Percentiles rank a stretch among this genome's conserved stretches.
Evolutionary conservation across 345 rosid genomes (phyloP).

Genomic region (Salix brachista): DNA sequence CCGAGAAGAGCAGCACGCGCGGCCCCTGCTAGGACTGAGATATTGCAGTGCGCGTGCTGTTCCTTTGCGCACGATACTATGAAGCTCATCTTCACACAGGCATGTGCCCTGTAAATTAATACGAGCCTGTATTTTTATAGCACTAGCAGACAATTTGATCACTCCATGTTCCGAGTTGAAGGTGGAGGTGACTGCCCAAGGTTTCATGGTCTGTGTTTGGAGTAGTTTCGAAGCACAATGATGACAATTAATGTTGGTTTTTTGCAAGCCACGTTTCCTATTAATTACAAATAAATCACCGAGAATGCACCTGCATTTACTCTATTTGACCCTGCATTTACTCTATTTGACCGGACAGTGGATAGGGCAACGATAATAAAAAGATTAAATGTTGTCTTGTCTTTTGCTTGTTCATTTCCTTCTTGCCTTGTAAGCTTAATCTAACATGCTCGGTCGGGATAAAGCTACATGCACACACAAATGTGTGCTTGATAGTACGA

Average conservation of each 20-base stretch:
- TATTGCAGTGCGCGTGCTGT: constrained; percentile 50
- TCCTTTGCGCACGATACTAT: constrained; percentile 45
- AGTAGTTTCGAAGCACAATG: constrained; percentile 25
- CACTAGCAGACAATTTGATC: background rate
- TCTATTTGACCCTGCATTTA: background rate
- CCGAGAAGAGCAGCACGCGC: background rate
- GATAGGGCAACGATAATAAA: background rate
- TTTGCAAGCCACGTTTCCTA: constrained; percentile 8
- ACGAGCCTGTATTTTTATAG: background rate
- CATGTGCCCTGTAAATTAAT: background rate
- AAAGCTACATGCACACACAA: too few relatives aligned
- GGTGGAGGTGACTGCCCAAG: background rate
- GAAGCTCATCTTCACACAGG: background rate
- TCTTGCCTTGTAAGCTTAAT: background rate
- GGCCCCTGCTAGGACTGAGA: background rate
- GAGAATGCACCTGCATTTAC: background rate
- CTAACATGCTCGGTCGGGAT: background rate
- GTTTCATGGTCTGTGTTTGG: constrained; percentile 1
- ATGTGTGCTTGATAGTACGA: too few relatives aligned
- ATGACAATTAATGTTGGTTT: background rate
- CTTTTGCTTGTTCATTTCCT: background rate
- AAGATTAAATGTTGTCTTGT: background rate
- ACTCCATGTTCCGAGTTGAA: constrained; percentile 6
- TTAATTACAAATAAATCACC: background rate
- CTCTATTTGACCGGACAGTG: background rate